phyloP scores from a whole-genome alignment of 2,329 filamentous ascomycete genomes.

The Cercospora nicotianae region DNA sequence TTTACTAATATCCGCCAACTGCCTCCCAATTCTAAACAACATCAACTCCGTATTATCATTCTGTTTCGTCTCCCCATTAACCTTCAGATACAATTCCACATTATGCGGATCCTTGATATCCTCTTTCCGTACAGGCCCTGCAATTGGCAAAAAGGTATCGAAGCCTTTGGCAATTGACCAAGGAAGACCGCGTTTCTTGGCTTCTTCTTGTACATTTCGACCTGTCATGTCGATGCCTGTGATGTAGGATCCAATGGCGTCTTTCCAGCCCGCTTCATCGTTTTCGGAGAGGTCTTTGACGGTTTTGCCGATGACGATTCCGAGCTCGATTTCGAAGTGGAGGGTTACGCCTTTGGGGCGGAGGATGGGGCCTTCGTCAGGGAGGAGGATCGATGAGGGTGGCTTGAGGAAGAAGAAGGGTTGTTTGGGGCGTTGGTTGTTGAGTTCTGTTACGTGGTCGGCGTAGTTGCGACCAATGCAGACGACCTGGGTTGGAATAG shows the following conservation, averaged over 20 bases:
- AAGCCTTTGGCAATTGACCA: conserved; percentile 98
- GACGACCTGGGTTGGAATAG: conserved; percentile 61
- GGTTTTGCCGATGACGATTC: conserved; percentile 79
- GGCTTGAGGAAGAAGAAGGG: conserved; percentile 99
- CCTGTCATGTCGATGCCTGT: conserved; percentile 97
- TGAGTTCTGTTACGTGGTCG: conserved; percentile 91
- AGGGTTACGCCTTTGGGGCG: conserved; percentile 79
- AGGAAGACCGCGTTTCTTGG: conserved; percentile 93
- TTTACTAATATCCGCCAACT: conserved; percentile 86
- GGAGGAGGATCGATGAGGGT: conserved; percentile 77
- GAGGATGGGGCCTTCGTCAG: conserved; percentile 74
- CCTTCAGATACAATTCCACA: conserved; percentile 78
- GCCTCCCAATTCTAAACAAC: conserved; percentile 85
- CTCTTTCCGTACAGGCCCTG: conserved; percentile 74
- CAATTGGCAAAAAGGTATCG: conserved; percentile 92
- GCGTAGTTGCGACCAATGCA: conserved; percentile 97
- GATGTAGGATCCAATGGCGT: conserved; percentile 83
- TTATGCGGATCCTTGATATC: conserved; percentile 84
- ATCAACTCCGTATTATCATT: conserved; percentile 88
- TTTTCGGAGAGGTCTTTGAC: conserved; percentile 72
- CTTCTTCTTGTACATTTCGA: conserved; percentile 91
- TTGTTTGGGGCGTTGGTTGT: conserved; percentile 83
- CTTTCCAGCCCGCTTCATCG: conserved; percentile 74
- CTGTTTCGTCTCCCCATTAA: conserved; percentile 78
- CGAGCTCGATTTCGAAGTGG: conserved; percentile 95